These are phyloP conservation scores for Breviolum minutum DNA, from an alignment of 73 alveolate species.

Conservation along the genomic window DNA sequence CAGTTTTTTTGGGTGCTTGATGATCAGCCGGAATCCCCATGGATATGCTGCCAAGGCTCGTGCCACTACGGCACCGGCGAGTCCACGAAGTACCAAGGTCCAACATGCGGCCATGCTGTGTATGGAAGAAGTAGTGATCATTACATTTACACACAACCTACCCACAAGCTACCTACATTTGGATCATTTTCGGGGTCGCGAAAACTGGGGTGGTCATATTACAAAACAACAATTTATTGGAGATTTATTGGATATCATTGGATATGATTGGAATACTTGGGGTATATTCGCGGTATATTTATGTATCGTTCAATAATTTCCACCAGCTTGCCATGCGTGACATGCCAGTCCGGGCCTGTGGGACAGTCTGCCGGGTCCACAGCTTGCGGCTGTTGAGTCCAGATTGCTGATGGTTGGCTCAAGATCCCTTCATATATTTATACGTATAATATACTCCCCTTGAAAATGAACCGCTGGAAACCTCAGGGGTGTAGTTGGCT, in stretches of 20 bases:
- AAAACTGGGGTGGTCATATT: not conserved
- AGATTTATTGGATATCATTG: not conserved
- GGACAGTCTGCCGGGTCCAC: slow-evolving; percentile 65
- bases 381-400: not conserved
- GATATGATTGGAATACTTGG: not conserved
- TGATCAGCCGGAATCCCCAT: too few relatives aligned
- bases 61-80: slow-evolving; percentile 50
- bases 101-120: not conserved
- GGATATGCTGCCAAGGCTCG: slow-evolving; percentile 8
- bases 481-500: too few relatives aligned
- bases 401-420: not conserved
- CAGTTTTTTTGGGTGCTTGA: too few relatives aligned
- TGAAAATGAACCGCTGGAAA: too few relatives aligned
- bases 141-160: not conserved
- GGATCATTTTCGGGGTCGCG: not conserved
- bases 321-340: too few relatives aligned
- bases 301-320: too few relatives aligned
- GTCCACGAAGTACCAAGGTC: slow-evolving; percentile 24
- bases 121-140: too few relatives aligned
- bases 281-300: too few relatives aligned
- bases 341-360: slow-evolving; percentile 46
- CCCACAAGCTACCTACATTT: too few relatives aligned
- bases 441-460: not conserved
- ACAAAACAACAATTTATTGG: not conserved
- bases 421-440: not conserved